Evolutionary conservation across 371 early-diverging fungal genomes (phyloP).

Genomic region (Lichtheimia corymbifera): DNA sequence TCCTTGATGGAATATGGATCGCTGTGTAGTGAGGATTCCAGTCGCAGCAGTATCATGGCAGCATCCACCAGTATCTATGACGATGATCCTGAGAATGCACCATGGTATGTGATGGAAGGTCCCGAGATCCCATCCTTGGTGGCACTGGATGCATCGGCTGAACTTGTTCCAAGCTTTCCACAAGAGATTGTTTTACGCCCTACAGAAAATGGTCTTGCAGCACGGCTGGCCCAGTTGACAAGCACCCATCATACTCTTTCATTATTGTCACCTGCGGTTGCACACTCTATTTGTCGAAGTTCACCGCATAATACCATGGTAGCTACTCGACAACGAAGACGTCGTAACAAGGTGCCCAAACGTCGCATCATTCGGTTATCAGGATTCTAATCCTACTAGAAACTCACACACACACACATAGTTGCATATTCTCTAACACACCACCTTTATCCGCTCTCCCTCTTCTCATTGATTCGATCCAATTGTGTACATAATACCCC

Average conservation of each 20-base stretch:
- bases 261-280: slow-evolving; percentile 73
- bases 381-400: background rate
- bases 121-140: slow-evolving; percentile 14
- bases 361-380: slow-evolving; percentile 38
- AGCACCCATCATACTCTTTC: slow-evolving; percentile 83
- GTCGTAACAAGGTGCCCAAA: slow-evolving; percentile 40
- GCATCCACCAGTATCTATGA: slow-evolving; percentile 16
- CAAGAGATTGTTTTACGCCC: slow-evolving; percentile 59
- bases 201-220: slow-evolving; percentile 74
- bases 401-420: background rate
- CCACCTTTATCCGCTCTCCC: background rate
- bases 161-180: slow-evolving; percentile 19
- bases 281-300: slow-evolving; percentile 79
- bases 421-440: background rate
- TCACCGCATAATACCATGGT: slow-evolving; percentile 44
- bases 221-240: slow-evolving; percentile 81
- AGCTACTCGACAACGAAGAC: slow-evolving; percentile 13
- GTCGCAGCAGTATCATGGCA: slow-evolving; percentile 9
- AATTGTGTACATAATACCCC: slow-evolving; percentile 2
- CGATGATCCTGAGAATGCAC: slow-evolving; percentile 33
- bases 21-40: slow-evolving; percentile 12
- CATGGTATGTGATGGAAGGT: slow-evolving; percentile 41
- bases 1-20: background rate
- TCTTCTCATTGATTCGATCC: background rate
- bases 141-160: slow-evolving; percentile 6